phyloP scores from a whole-genome alignment of 495 filamentous ascomycete genomes.

The Podospora pseudopauciseta region DNA sequence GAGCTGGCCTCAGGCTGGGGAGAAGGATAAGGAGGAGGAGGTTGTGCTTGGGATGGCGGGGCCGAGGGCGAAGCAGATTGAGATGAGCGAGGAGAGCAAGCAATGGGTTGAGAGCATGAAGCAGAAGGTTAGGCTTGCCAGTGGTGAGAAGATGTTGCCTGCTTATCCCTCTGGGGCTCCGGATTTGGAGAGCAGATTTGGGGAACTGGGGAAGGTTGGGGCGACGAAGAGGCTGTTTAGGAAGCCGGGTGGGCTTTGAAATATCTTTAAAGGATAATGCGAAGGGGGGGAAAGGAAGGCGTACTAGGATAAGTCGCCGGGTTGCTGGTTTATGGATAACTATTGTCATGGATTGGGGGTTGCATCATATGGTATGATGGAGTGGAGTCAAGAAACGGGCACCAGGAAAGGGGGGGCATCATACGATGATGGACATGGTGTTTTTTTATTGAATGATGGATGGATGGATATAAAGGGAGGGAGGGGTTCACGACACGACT shows the following conservation, averaged over 20 bases:
- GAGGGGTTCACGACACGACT: background rate
- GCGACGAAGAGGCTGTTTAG: constrained; percentile 56
- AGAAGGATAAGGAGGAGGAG: constrained; percentile 44
- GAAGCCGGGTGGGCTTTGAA: constrained; percentile 5
- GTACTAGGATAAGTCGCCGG: background rate
- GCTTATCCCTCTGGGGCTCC: background rate
- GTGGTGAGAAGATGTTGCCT: constrained; percentile 40
- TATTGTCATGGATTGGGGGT: background rate
- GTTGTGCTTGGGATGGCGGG: constrained; percentile 59
- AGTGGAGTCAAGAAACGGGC: too few relatives aligned
- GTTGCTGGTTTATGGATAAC: background rate
- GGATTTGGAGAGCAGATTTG: constrained; percentile 40
- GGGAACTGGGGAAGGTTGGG: constrained; percentile 55
- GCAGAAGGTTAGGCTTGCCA: constrained; percentile 58
- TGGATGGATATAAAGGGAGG: background rate
- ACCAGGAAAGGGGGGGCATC: background rate
- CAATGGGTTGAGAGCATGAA: constrained; percentile 73
- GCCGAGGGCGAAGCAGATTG: constrained; percentile 53
- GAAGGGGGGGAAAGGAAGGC: background rate
- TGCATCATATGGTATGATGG: background rate
- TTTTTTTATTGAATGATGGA: background rate
- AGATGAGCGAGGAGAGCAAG: constrained; percentile 60
- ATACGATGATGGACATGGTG: background rate
- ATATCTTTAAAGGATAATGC: background rate
- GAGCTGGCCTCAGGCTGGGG: constrained; percentile 38